Evolutionary conservation across 768 basidiomycete genomes (phyloP), one percentile per base, ranked within the genome.

Genomic region (Leccinum variicolor): DNA sequence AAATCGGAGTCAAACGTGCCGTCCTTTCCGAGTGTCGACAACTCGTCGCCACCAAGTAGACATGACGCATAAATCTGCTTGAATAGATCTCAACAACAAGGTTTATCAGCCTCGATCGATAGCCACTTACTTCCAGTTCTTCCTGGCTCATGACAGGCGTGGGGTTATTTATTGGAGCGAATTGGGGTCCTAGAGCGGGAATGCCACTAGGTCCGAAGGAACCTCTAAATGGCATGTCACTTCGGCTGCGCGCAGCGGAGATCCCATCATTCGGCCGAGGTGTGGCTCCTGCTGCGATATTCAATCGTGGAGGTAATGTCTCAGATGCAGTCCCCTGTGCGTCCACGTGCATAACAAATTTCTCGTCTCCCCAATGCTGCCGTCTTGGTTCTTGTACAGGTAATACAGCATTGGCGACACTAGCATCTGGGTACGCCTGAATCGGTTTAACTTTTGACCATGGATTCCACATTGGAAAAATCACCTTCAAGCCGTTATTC

Each of bases 11-110:
- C 62, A 57, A 72, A 73, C 11, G 54, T 47, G 21, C 69, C 69
- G 5, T 60, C 58, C 23, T 66, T 66, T 55, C 66, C 73, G 29
- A 79, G 53, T 19, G 69, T 1, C 2, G 57, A 67, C 3, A 77
- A 60, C 52, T 78, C 76, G 25, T 70, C 65, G 15, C 74, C 69
- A 46, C 66, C 68, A 8, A 79, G 61, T 2, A 79, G 55, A 55
- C 77, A 78, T 19, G 74, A 73, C 6, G 70, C 74, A 54, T 74
- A 77, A 9, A 54, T 57, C 61, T 68, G 65, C 60, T 64, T 53
- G 34, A 67, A 70, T 7, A 15, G 15, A 10, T 50, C 45, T 63
- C 52, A 54, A 29, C 19, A 11, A 23, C 6, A 29, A 50, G 36
- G 47, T 14, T 36, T 10, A 19, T 41, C 39, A 41, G n/a, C 39